A percentile compares a stretch with the other conserved stretches of the same genome.
These are phyloP conservation scores for Aspergillus novoparasiticus DNA, from an alignment of 2,329 filamentous ascomycete genomes.

Conservation along the genomic window DNA sequence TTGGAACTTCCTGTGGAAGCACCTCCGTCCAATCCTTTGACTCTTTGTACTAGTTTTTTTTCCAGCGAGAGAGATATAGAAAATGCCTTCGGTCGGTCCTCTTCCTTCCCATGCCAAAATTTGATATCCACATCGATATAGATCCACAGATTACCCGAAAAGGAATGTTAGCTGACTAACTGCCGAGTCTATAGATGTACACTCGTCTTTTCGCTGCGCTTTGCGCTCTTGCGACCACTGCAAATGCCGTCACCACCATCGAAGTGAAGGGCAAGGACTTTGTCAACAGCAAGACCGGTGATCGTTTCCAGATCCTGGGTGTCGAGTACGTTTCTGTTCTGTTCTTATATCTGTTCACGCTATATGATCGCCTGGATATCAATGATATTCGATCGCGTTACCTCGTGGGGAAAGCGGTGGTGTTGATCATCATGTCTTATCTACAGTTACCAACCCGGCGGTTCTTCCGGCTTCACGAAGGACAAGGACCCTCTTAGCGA, in stretches of 20 bases:
- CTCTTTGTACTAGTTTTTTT: conserved; percentile 6
- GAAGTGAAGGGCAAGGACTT: conserved; percentile 63
- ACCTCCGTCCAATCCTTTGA: conserved; percentile 17
- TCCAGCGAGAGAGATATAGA: conserved; percentile 4
- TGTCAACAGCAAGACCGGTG: conserved; percentile 59
- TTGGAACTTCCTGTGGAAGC: conserved; percentile 21
- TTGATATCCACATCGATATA: neutral
- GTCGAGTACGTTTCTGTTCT: conserved; percentile 52
- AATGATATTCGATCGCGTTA: conserved; percentile 17
- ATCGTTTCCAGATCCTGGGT: conserved; percentile 64
- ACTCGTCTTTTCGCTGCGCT: conserved; percentile 42
- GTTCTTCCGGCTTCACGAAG: conserved; percentile 59
- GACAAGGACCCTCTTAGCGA: conserved; percentile 60
- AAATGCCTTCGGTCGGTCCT: conserved; percentile 27
- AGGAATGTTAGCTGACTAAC: conserved; percentile 1
- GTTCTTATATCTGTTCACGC: neutral
- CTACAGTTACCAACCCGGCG: conserved; percentile 63
- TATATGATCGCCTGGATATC: neutral
- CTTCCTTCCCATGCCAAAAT: neutral
- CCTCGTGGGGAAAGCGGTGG: conserved; percentile 14
- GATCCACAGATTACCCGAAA: neutral
- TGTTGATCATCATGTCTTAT: conserved; percentile 19
- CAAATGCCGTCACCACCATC: conserved; percentile 58
- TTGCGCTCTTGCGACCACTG: conserved; percentile 48
- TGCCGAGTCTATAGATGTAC: conserved; percentile 27